Percentiles rank a stretch among this genome's conserved stretches.
Evolutionary conservation across 2,329 filamentous ascomycete species (phyloP).

Genomic region (Sclerotinia borealis): DNA sequence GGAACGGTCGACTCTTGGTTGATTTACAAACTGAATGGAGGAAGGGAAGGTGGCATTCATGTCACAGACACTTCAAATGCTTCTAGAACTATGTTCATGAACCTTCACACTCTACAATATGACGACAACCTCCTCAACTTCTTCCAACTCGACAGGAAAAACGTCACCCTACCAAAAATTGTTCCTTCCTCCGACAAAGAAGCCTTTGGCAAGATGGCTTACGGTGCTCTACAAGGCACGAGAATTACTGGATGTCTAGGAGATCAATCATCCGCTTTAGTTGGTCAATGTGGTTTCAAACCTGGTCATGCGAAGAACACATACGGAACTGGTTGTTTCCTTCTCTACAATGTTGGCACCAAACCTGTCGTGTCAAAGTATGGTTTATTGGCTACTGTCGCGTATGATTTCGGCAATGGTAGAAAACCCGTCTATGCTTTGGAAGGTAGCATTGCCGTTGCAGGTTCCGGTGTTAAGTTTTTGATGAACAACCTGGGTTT

Average conservation of each 20-base stretch:
- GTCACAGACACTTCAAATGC: conserved; percentile 79
- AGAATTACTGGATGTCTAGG: conserved; percentile 71
- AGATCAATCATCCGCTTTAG: conserved; percentile 73
- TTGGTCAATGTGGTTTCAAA: conserved; percentile 76
- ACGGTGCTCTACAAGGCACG: conserved; percentile 61
- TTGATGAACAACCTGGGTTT: conserved; percentile 59
- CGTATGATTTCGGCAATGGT: conserved; percentile 66
- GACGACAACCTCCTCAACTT: conserved; percentile 67
- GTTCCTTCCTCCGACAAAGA: conserved; percentile 65
- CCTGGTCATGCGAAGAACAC: conserved; percentile 82
- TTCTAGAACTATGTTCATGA: conserved; percentile 85
- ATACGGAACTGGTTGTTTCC: conserved; percentile 79
- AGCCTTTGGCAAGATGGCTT: conserved; percentile 62
- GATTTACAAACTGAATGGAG: conserved; percentile 72
- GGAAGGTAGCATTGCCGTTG: conserved; percentile 78
- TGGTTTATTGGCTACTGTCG: conserved; percentile 79
- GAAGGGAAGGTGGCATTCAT: conserved; percentile 55
- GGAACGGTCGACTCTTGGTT: conserved; percentile 80
- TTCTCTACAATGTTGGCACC: conserved; percentile 76
- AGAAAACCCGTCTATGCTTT: conserved; percentile 62
- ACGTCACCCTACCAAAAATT: conserved; percentile 69
- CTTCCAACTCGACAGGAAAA: conserved; percentile 64
- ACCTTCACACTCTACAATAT: conserved; percentile 69
- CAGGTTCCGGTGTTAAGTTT: conserved; percentile 75
- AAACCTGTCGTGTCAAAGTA: conserved; percentile 81